phyloP scores from a whole-genome alignment of 441 rosid genomes.

The Geranium incanum region DNA sequence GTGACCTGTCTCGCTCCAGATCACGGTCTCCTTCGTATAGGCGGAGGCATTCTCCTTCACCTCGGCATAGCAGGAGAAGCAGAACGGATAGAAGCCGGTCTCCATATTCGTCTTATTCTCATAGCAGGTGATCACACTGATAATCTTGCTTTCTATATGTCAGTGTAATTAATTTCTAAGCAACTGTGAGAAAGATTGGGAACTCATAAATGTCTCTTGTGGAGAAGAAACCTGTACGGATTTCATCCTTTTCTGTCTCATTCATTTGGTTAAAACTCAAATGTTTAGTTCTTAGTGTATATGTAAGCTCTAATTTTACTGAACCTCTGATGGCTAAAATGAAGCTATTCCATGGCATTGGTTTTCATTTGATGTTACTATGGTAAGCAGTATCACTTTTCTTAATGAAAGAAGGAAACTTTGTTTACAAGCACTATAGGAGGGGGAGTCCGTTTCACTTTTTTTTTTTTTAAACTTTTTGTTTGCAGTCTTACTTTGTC shows the following conservation, averaged over 20 bases:
- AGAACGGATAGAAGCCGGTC: constrained; percentile 77
- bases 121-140: constrained; percentile 83
- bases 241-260: constrained; percentile 21
- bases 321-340: not conserved
- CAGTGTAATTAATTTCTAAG: constrained; percentile 21
- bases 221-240: constrained; percentile 31
- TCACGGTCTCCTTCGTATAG: constrained; percentile 70
- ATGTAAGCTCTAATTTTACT: not conserved
- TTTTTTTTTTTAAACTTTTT: too few relatives aligned
- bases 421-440: too few relatives aligned
- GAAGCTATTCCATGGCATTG: not conserved
- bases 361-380: not conserved
- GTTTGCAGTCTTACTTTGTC: constrained; percentile 14
- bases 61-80: constrained; percentile 67
- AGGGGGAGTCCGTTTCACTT: too few relatives aligned
- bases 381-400: not conserved
- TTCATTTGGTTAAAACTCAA: constrained; percentile 11
- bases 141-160: constrained; percentile 28
- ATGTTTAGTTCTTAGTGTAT: constrained; percentile 1
- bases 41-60: constrained; percentile 65
- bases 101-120: constrained; percentile 63
- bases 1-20: constrained; percentile 60
- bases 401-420: too few relatives aligned
- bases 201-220: constrained; percentile 25
- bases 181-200: constrained; percentile 36